Percentiles rank a stretch among this genome's conserved stretches.
phyloP scores from a whole-genome alignment of 441 rosid genomes.

The Erysimum cheiri region DNA sequence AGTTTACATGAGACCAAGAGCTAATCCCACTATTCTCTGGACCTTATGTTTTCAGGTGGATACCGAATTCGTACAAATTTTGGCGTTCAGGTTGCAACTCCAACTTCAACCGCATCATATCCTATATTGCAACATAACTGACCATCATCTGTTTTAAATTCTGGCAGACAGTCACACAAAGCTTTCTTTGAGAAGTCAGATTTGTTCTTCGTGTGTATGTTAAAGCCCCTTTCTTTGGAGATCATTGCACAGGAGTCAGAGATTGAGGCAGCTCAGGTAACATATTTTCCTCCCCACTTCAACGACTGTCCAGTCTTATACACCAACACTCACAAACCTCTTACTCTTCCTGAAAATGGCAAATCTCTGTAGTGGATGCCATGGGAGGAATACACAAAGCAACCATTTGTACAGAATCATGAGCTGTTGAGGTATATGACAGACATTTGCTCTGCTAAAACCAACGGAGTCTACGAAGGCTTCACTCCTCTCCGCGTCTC shows the following conservation, averaged over 20 bases:
- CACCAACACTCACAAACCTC: constrained; percentile 14
- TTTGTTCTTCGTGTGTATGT: constrained; percentile 78
- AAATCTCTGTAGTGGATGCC: constrained; percentile 76
- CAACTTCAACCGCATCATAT: constrained; percentile 19
- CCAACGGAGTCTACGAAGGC: constrained; percentile 57
- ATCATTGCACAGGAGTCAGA: constrained; percentile 73
- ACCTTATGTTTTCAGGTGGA: constrained; percentile 54
- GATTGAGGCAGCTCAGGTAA: constrained; percentile 83
- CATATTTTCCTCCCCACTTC: neutral
- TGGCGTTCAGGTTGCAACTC: constrained; percentile 71
- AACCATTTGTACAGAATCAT: constrained; percentile 57
- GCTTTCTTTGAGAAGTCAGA: constrained; percentile 80
- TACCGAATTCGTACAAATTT: constrained; percentile 65
- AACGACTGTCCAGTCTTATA: neutral
- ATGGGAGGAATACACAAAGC: constrained; percentile 65
- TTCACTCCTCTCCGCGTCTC: constrained; percentile 55
- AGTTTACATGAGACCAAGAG: constrained; percentile 8
- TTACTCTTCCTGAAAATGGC: constrained; percentile 26
- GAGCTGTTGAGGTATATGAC: constrained; percentile 54
- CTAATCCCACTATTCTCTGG: constrained; percentile 25
- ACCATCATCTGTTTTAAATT: constrained; percentile 13
- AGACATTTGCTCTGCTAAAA: constrained; percentile 63
- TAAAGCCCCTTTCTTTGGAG: constrained; percentile 73
- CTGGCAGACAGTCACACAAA: constrained; percentile 75
- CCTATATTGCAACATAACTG: constrained; percentile 21